Percentiles rank a stretch among this genome's conserved stretches.
Evolutionary conservation across 495 filamentous ascomycete genomes (phyloP).

Genomic region (Jackrogersella multiformis): DNA sequence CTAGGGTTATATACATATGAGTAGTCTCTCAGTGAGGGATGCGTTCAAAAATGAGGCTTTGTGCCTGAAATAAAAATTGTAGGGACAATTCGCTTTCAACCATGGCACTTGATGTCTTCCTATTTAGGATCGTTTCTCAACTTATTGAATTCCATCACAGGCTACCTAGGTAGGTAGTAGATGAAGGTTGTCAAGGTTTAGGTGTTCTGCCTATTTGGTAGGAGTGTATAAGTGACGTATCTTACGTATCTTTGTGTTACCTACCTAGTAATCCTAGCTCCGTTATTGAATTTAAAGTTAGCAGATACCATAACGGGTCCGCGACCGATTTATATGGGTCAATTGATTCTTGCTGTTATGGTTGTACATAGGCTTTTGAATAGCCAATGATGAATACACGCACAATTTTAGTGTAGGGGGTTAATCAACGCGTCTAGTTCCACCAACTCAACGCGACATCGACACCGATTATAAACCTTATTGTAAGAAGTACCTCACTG

Average conservation of each 20-base stretch:
- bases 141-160: no score
- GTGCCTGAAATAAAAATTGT: neutral
- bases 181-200: neutral
- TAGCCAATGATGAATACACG: neutral
- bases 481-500: neutral
- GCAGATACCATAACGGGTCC: neutral
- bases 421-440: slow-evolving; percentile 15
- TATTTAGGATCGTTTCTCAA: neutral
- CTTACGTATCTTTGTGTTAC: slow-evolving; percentile 1
- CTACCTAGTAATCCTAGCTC: neutral
- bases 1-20: neutral
- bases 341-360: no score
- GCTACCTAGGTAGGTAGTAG: no score
- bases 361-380: no score
- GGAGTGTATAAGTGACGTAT: neutral
- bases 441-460: slow-evolving; percentile 16
- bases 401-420: slow-evolving; percentile 14
- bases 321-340: neutral
- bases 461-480: neutral
- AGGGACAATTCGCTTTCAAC: neutral
- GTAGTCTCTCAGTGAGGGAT: neutral
- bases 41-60: neutral
- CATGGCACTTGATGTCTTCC: neutral
- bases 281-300: slow-evolving; percentile 11
- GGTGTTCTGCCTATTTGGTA: slow-evolving; percentile 25